Conservation (phyloP, 2,329 filamentous ascomycete species). For the Zalaria obscura region DNA sequence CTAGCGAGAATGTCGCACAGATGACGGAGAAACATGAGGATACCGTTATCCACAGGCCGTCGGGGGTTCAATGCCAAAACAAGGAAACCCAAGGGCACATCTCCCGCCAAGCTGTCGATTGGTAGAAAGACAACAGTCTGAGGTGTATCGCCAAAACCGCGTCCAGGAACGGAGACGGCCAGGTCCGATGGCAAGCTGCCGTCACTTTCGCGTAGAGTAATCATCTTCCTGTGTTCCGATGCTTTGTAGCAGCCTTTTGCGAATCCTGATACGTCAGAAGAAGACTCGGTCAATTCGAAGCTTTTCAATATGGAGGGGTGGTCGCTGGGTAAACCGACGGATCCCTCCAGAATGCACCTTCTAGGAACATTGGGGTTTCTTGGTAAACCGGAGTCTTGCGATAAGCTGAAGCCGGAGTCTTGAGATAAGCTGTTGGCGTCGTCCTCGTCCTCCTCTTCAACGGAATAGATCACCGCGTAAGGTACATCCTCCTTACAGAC, state of each 20-base stretch:
- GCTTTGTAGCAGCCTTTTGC: too few species aligned
- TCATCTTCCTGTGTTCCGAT: too few species aligned
- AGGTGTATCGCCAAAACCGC: slow-evolving; percentile 3
- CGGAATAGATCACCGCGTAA: slow-evolving; percentile 8
- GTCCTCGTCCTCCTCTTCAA: slow-evolving; percentile 5
- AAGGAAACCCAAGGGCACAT: slow-evolving; percentile 23
- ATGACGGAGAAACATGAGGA: slow-evolving; percentile 23
- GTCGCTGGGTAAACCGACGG: too few species aligned
- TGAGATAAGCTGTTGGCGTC: slow-evolving; percentile 4
- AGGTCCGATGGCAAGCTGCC: background rate
- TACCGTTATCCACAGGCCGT: slow-evolving; percentile 23
- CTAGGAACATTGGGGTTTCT: too few species aligned
- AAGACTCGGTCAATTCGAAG: too few species aligned
- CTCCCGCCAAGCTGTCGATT: slow-evolving; percentile 15
- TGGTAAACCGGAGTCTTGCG: too few species aligned
- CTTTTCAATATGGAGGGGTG: too few species aligned
- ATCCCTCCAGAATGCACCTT: too few species aligned
- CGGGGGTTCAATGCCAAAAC: slow-evolving; percentile 25
- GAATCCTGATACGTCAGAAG: too few species aligned
- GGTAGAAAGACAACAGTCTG: slow-evolving; percentile 5
- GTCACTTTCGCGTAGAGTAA: too few species aligned
- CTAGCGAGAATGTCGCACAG: slow-evolving; percentile 12
- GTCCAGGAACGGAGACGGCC: slow-evolving; percentile 1
- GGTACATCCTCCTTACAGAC: slow-evolving; percentile 5
- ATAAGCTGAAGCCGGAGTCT: background rate